Percentiles rank a stretch among this genome's conserved stretches.
phyloP scores from a whole-genome alignment of 108 stramenopile genomes.

The Conticribra weissflogii region DNA sequence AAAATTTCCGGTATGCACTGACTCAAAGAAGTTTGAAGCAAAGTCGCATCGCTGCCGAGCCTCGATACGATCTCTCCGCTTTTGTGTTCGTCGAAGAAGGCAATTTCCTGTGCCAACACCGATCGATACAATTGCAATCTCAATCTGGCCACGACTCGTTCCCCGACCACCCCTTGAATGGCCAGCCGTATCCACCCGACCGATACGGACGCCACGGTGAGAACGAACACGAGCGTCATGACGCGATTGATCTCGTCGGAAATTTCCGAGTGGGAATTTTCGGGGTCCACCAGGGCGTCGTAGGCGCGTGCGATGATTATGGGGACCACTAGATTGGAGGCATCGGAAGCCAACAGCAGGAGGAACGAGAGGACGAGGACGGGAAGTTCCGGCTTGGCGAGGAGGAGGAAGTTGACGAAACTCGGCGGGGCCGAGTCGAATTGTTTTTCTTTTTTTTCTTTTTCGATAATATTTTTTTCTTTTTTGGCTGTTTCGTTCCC shows the following conservation, averaged over 20 bases:
- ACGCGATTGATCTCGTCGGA: constrained; percentile 47
- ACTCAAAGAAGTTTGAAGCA: constrained; percentile 67
- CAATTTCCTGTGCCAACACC: constrained; percentile 78
- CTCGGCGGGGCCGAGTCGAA: background rate
- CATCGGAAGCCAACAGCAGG: background rate
- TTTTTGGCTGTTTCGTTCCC: too few species aligned
- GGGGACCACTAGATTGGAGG: background rate
- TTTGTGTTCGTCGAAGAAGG: constrained; percentile 81
- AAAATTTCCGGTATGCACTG: constrained; percentile 58
- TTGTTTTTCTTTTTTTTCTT: too few species aligned
- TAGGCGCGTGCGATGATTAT: constrained; percentile 59
- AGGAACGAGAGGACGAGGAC: background rate
- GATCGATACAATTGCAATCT: constrained; percentile 55
- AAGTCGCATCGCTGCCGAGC: constrained; percentile 65
- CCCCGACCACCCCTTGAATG: constrained; percentile 63
- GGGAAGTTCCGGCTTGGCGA: background rate
- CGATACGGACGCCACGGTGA: constrained; percentile 31
- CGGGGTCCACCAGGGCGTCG: constrained; percentile 50
- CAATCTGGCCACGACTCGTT: constrained; percentile 77
- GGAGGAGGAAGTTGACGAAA: background rate
- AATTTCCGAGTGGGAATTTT: constrained; percentile 1
- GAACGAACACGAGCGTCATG: constrained; percentile 47
- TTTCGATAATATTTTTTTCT: too few species aligned
- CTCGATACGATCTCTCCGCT: constrained; percentile 83
- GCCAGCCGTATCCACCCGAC: constrained; percentile 53